Conservation (phyloP, 345 rosid genomes). For the Dovyalis caffra region DNA sequence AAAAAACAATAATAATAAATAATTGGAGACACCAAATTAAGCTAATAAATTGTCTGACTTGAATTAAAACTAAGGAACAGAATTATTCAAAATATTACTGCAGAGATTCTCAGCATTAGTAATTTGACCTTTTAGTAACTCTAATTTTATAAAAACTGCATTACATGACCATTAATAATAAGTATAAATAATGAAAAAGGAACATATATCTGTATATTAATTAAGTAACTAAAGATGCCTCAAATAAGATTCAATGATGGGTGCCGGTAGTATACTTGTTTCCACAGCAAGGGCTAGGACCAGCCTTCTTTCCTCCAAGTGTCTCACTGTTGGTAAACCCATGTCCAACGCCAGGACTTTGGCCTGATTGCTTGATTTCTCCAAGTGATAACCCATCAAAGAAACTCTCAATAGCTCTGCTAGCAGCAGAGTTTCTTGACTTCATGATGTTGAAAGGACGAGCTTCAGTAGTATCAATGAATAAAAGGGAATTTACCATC, state of each 20-base stretch:
- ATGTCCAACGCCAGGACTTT: background rate
- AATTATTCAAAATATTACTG: background rate
- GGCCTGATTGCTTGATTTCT: slow-evolving; percentile 30
- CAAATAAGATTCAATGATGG: background rate
- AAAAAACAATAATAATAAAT: too few relatives aligned
- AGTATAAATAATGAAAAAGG: background rate
- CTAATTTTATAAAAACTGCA: background rate
- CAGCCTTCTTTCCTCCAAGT: background rate
- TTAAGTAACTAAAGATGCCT: background rate
- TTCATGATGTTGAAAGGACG: slow-evolving; percentile 41
- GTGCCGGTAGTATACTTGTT: slow-evolving; percentile 11
- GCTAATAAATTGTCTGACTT: background rate
- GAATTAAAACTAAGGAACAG: background rate
- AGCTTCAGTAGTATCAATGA: slow-evolving; percentile 25
- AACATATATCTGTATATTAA: background rate
- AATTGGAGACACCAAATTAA: background rate
- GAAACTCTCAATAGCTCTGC: slow-evolving; percentile 23
- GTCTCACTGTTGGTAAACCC: background rate
- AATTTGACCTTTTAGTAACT: background rate
- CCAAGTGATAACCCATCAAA: slow-evolving; percentile 43
- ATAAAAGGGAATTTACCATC: slow-evolving; percentile 20
- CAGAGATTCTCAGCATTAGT: background rate
- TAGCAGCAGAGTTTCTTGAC: slow-evolving; percentile 12
- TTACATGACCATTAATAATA: background rate
- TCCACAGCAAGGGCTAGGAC: slow-evolving; percentile 38